Base-by-base conservation (phyloP, 148 eudicot genomes). In the Silene latifolia region DNA sequence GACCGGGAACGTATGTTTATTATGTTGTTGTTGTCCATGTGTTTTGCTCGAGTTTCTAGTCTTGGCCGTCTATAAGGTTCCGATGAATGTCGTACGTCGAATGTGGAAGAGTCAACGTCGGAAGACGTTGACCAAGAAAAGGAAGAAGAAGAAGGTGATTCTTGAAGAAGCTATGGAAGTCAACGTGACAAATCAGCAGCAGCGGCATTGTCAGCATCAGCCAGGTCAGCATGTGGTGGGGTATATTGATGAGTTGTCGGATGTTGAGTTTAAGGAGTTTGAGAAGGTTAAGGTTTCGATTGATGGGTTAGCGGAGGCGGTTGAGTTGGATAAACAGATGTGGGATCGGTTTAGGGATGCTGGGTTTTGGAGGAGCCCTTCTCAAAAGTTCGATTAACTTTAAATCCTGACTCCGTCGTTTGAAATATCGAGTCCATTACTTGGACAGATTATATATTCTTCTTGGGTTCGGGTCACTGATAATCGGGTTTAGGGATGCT, bases 21-120 rank as follows among this genome's bases (percentile, higher is more conserved):
- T 93, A 0, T 86, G 89, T 63, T 93, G 93, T 46, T 90, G 96
- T 48, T 89, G 91, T 8, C 98, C 98, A 0, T 86, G 87, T 53
- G 80, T 82, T 32, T 24, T 89, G 42, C 23, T 86, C 48, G 85
- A 88, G 35, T 76, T 87, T n/a, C 4, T 90, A 6, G 59, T 90
- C 48, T 59, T 89, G 20, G 83, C 87, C 35, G 77, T 93, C 2
- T 90, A 87, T 53, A 88, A 80, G 67, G 75, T 90, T 13, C 98
- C 98, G 20, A 65, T 77, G 4, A 81, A 77, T 0, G 18, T 93
- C 0, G 83, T 81, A 64, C 83, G 81, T 51, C 87, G 84, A 73
- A 77, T 84, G 5, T 74, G 51, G 85, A 72, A 62, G 67, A 78
- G 58, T 29, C 72, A 70, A 8, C 42, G 67, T 23, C 20, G 20